phyloP scores from a whole-genome alignment of 306 rosid species.

The Neltuma alba region DNA sequence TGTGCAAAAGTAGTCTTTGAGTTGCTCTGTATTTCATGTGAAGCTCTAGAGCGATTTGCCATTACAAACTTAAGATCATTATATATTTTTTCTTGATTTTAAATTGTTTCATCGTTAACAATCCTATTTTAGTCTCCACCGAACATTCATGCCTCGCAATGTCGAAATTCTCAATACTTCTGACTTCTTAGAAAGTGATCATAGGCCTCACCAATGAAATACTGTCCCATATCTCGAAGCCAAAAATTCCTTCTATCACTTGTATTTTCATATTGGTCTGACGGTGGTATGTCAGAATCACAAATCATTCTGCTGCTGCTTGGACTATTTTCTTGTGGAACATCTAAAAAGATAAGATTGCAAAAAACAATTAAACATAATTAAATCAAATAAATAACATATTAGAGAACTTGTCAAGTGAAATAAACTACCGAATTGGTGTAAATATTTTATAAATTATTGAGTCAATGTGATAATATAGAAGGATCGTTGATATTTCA shows the following conservation, averaged over 20 bases:
- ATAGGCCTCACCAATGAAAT: slow-evolving; percentile 39
- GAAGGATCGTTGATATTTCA: background rate
- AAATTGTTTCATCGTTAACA: no score
- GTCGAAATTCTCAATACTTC: slow-evolving; percentile 45
- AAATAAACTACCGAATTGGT: background rate
- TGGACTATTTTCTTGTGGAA: slow-evolving; percentile 22
- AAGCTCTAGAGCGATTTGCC: no score
- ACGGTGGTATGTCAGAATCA: background rate
- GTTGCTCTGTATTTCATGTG: no score
- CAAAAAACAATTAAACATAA: background rate
- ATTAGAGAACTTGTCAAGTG: background rate
- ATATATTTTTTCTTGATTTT: no score
- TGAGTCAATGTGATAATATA: background rate
- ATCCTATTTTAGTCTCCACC: no score
- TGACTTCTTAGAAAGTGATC: slow-evolving; percentile 45
- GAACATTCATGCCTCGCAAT: no score
- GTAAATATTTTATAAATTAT: background rate
- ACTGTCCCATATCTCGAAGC: slow-evolving; percentile 37
- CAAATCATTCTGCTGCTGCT: background rate
- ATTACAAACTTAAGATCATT: no score
- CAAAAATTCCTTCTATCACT: slow-evolving; percentile 26
- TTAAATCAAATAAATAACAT: background rate
- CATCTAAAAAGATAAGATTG: slow-evolving; percentile 20
- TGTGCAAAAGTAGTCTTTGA: no score
- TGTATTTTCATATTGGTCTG: slow-evolving; percentile 37